phyloP scores from a whole-genome alignment of 228 moss, liverwort and hornwort genomes.

The Sphagnum magellanicum region DNA sequence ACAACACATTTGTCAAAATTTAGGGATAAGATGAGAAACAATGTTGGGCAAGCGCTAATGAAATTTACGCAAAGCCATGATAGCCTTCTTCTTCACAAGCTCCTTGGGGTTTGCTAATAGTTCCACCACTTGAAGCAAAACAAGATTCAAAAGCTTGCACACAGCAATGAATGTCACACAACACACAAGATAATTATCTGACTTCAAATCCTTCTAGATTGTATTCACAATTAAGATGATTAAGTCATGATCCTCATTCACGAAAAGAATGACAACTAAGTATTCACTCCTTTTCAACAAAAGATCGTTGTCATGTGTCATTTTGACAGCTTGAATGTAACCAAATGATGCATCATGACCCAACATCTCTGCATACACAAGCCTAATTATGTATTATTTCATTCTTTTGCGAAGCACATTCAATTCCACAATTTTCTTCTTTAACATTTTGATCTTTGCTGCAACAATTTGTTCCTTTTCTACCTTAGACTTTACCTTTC shows the following conservation, averaged over 20 bases:
- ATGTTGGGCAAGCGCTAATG: conserved; percentile 77
- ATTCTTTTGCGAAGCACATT: conserved; percentile 95
- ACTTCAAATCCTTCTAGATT: conserved; percentile 95
- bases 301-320: conserved; percentile 97
- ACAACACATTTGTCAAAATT: conserved; percentile 67
- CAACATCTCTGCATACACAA: conserved; percentile 98
- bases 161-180: conserved; percentile 94
- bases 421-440: conserved; percentile 78
- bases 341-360: conserved; percentile 99
- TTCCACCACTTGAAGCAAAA: conserved; percentile 90
- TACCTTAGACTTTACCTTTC: conserved; percentile 96
- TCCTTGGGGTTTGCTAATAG: conserved; percentile 82
- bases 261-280: conserved; percentile 86
- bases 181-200: conserved; percentile 83
- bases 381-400: conserved; percentile 97
- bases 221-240: conserved; percentile 99
- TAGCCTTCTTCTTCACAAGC: conserved; percentile 93
- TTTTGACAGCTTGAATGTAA: conserved; percentile 95
- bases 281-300: conserved; percentile 90
- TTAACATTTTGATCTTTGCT: conserved; percentile 76
- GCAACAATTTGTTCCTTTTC: conserved; percentile 94
- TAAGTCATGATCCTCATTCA: conserved; percentile 94
- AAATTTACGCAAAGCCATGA: conserved; percentile 98
- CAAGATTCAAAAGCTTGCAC: conserved; percentile 93
- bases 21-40: conserved; percentile 70